phyloP scores from a whole-genome alignment of 805 yeast genomes.

The Starmerella stigmatis region DNA sequence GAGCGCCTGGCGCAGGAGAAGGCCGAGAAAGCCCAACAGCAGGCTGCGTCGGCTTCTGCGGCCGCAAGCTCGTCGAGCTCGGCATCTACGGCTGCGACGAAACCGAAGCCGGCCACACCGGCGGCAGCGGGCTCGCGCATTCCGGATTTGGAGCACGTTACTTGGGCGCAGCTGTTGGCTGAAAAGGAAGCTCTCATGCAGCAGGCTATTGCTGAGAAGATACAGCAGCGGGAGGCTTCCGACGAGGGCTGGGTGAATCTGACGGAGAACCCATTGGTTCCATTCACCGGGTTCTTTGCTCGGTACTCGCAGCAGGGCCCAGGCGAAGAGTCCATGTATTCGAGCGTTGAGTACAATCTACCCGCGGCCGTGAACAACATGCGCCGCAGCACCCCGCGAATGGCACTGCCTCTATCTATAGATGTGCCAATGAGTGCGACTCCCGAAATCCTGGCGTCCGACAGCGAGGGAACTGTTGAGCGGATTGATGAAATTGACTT shows the following conservation, averaged over 20 bases:
- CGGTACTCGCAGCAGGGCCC: slow-evolving; percentile 30
- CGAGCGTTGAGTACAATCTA: slow-evolving; percentile 1
- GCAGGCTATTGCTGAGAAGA: slow-evolving; percentile 74
- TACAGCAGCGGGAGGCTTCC: slow-evolving; percentile 47
- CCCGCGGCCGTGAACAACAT: slow-evolving; percentile 7
- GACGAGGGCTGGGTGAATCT: slow-evolving; percentile 68
- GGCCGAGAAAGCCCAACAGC: slow-evolving; percentile 19
- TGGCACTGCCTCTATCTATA: slow-evolving; percentile 3
- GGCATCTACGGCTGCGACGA: slow-evolving; percentile 24
- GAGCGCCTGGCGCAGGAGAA: slow-evolving; percentile 20
- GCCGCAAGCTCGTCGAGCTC: slow-evolving; percentile 30
- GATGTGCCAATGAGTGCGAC: slow-evolving; percentile 3
- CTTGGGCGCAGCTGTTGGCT: slow-evolving; percentile 61
- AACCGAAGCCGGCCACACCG: slow-evolving; percentile 27
- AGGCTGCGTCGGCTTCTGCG: slow-evolving; percentile 18
- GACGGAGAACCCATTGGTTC: slow-evolving; percentile 78
- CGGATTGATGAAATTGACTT: slow-evolving; percentile 15
- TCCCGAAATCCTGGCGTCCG: slow-evolving; percentile 5
- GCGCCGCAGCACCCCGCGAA: background rate
- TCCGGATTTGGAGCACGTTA: slow-evolving; percentile 82
- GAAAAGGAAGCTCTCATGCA: slow-evolving; percentile 70
- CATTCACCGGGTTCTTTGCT: slow-evolving; percentile 59
- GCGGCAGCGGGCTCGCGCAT: slow-evolving; percentile 61
- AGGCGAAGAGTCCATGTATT: slow-evolving; percentile 7
- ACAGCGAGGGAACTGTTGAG: background rate